These are phyloP conservation scores for Blastobotrys proliferans DNA, from an alignment of 1,139 yeast species.

Conservation along the genomic window DNA sequence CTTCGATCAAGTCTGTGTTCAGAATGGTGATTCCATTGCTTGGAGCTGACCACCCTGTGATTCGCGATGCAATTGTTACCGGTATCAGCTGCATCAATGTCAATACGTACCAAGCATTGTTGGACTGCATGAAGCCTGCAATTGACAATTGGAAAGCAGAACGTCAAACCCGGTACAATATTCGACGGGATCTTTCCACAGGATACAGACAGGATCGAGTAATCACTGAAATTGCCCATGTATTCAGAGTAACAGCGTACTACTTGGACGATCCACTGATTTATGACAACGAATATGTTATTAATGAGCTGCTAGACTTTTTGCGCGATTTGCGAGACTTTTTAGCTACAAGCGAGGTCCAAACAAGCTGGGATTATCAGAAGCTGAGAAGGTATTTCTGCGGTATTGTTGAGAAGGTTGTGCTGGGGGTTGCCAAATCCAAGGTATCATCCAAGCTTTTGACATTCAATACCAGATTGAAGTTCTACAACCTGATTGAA, in stretches of 20 bases:
- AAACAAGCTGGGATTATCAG: constrained; percentile 68
- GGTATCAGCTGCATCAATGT: constrained; percentile 89
- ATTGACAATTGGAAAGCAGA: constrained; percentile 41
- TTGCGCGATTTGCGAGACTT: constrained; percentile 64
- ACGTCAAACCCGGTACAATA: not conserved
- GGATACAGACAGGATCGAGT: constrained; percentile 46
- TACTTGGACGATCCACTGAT: constrained; percentile 52
- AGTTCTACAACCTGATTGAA: constrained; percentile 74
- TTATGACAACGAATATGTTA: constrained; percentile 64
- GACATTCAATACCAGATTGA: constrained; percentile 81
- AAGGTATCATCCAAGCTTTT: constrained; percentile 50
- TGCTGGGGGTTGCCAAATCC: constrained; percentile 44
- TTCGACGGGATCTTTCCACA: constrained; percentile 18
- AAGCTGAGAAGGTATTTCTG: constrained; percentile 76
- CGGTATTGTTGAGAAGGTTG: constrained; percentile 68
- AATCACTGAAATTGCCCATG: constrained; percentile 74
- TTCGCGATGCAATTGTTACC: constrained; percentile 79
- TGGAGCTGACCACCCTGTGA: constrained; percentile 63
- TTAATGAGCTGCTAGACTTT: constrained; percentile 59
- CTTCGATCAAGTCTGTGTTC: constrained; percentile 88
- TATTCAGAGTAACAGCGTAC: constrained; percentile 66
- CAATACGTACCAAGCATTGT: constrained; percentile 76
- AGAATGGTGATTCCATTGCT: constrained; percentile 81
- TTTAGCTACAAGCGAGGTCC: constrained; percentile 55
- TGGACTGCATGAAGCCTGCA: constrained; percentile 70